phyloP scores from a whole-genome alignment of 208 protist genomes.

The Leishmania turanica region DNA sequence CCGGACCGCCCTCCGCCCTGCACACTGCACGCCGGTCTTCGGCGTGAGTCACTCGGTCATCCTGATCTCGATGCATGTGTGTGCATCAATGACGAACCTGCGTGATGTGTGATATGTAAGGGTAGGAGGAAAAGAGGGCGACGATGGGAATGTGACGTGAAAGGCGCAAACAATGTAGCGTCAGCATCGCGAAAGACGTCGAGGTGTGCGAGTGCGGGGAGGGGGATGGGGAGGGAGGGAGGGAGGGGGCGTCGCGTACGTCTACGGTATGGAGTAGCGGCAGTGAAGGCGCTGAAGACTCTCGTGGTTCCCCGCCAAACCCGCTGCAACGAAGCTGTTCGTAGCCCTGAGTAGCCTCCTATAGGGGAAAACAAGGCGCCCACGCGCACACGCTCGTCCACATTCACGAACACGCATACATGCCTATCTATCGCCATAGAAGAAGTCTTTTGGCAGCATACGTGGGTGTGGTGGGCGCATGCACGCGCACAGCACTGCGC shows the following conservation, averaged over 20 bases:
- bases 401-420: background rate
- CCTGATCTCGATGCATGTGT: background rate
- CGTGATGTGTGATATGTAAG: background rate
- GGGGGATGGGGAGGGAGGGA: background rate
- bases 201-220: background rate
- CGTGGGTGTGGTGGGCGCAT: background rate
- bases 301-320: background rate
- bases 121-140: background rate
- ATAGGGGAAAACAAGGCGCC: background rate
- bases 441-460: background rate
- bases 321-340: background rate
- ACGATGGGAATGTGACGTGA: background rate
- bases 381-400: background rate
- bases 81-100: background rate
- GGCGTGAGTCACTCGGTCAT: background rate
- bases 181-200: background rate
- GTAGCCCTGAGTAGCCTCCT: background rate
- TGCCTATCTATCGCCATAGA: background rate
- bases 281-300: background rate
- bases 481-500: background rate
- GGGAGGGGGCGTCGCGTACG: background rate
- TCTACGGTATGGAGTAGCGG: background rate
- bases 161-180: background rate
- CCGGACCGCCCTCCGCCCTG: background rate
- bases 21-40: background rate